phyloP scores from a whole-genome alignment of 768 basidiomycete species.

The Cystofilobasidium macerans region DNA sequence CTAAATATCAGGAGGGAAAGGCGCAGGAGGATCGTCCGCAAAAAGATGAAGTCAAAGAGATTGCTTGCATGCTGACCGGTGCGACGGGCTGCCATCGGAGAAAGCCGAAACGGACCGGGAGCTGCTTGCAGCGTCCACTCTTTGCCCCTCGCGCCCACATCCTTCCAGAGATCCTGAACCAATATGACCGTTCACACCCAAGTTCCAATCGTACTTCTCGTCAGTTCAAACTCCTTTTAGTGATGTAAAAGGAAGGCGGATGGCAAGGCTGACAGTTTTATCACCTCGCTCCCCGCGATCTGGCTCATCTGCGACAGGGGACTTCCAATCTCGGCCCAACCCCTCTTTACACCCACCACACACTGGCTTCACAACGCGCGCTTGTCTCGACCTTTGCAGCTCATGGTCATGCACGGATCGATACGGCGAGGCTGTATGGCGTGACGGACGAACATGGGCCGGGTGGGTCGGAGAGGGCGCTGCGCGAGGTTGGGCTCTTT shows the following conservation, averaged over 20 bases:
- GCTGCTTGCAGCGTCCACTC: neutral
- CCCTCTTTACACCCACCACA: conserved; percentile 9
- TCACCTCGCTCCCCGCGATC: neutral
- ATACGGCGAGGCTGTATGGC: conserved; percentile 11
- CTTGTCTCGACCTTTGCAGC: conserved; percentile 1
- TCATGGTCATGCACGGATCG: neutral
- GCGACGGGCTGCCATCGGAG: too few relatives aligned
- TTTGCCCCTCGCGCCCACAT: neutral
- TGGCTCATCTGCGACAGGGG: neutral
- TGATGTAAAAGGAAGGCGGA: too few relatives aligned
- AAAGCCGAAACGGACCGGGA: too few relatives aligned
- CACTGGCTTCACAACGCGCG: neutral
- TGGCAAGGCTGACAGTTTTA: neutral
- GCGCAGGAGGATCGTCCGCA: too few relatives aligned
- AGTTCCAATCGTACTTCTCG: neutral
- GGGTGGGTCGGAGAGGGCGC: conserved; percentile 1
- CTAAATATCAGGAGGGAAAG: too few relatives aligned
- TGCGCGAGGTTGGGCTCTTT: neutral
- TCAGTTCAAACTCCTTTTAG: neutral
- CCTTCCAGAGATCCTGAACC: neutral
- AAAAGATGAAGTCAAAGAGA: too few relatives aligned
- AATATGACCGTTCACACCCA: neutral
- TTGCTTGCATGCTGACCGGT: too few relatives aligned
- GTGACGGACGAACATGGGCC: conserved; percentile 3
- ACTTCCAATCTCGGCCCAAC: conserved; percentile 9